Base-by-base conservation (phyloP, 495 filamentous ascomycete species). In the Aspergillus heteromorphus region DNA sequence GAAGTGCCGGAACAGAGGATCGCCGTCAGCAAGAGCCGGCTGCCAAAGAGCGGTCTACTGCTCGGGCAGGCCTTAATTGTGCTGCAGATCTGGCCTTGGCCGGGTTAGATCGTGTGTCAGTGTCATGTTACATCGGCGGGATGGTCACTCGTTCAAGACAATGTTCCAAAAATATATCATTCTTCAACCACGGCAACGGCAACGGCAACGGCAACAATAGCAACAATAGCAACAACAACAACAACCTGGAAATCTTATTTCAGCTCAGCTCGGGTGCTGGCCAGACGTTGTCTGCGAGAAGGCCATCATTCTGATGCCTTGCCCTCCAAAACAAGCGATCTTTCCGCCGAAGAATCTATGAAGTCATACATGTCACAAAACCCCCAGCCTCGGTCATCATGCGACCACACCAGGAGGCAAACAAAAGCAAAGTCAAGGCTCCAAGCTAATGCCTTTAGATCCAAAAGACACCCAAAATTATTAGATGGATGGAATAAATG, bases 41-140 rank as follows among this genome's bases (percentile, higher is more conserved):
- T 53, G 49, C 17, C 25, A 57, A 57, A 53, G 49, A 57, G 55
- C 55, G 55, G 55, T 57, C 17, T 51, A 43, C 18, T 43, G 23
- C 21, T 27, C 43, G 23, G 43, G 13, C 21, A 29, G 43, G 43
- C 43, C 43, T 27, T 30, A 27, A 47, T 29, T 20, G 43, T 19
- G 21, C 21, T 47, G 43, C 43, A 47, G 43, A 47, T 47, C 43
- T 47, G 11, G 34, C 11, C 11, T n/a, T 38, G 34, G 11, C n/a
- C 21, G 19, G 43, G 43, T 47, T 47, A 27, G 43, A 47, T 23
- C 43, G 43, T 47, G 23, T 29, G 43, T 47, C 21, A 47, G 5
- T n/a, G 43, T 17, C 43, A 47, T 47, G 43, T 47, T 47, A 47
- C 43, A 29, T 47, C 43, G 13, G 8, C 10, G 11, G 25, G 14